Evolutionary conservation across 257 asterid genomes (phyloP), one percentile per base, ranked within the genome.

Genomic region (Linaria vulgaris): DNA sequence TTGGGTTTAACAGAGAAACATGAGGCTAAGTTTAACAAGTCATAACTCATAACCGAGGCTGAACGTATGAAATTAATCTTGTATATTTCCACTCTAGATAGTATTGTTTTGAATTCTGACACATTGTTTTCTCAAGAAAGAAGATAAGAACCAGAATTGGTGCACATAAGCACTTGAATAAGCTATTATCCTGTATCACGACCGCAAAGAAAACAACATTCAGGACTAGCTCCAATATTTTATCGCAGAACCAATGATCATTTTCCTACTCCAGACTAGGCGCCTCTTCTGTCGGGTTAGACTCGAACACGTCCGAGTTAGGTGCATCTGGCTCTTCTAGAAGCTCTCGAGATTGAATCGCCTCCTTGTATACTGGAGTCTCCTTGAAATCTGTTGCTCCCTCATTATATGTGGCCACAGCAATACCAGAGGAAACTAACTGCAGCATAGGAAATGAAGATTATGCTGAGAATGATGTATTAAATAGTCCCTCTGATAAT

Each of bases 371-470:
- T 1, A 50, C 91, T 3, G 92, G 90, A 48, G 97, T 87, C 13
- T 87, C 85, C 78, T 87, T 94, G 83, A 89, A 89, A 74, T 94
- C 99, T 24, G 96, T 78, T 52, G 97, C 97, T 62, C 99, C 96
- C 15, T 83, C 94, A 16, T 89, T 94, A 24, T 80, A 89, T 6
- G 94, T 80, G 24, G 81, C 79, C 79, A 85, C 97, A 43, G 97
- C 97, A 63, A 89, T 69, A 12, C 94, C 97, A 73, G 95, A 80
- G 21, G 96, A 94, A 66, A 79, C 53, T 72, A 92, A 53, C 97
- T 89, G 88, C 71, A 65, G 47, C n/a, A 14, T 8, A 38, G 49
- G 25, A 45, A 54, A 54, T 37, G 41, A n/a, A n/a, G n/a, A n/a
- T n/a, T n/a, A n/a, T n/a, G n/a, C n/a, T n/a, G n/a, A n/a, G n/a